phyloP scores from a whole-genome alignment of 371 early-diverging fungal species.

The Entomophthora muscae region DNA sequence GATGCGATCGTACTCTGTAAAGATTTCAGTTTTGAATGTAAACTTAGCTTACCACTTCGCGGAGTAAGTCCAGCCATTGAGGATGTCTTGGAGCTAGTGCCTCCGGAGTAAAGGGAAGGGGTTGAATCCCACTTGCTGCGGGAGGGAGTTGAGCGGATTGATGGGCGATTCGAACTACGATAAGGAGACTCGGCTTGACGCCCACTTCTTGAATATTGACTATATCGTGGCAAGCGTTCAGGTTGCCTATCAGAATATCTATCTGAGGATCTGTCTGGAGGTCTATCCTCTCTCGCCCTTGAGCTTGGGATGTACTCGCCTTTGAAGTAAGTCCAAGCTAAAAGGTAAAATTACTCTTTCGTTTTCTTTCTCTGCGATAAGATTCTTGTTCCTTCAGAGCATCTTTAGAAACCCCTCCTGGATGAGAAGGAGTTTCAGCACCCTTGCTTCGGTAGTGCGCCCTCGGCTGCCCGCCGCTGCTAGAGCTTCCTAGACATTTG shows the following conservation, averaged over 20 bases:
- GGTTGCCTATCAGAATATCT: too few species aligned
- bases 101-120: constrained; percentile 22
- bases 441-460: constrained; percentile 27
- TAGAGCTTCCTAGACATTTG: not conserved
- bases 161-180: not conserved
- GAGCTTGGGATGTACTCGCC: too few species aligned
- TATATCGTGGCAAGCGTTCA: too few species aligned
- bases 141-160: not conserved
- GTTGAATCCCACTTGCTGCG: constrained; percentile 41
- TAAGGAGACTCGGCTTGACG: not conserved
- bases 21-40: not conserved
- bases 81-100: constrained; percentile 21
- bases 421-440: constrained; percentile 38
- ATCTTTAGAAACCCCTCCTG: constrained; percentile 28
- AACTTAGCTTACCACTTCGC: constrained; percentile 21
- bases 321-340: not conserved
- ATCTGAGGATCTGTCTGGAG: too few species aligned
- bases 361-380: constrained; percentile 21
- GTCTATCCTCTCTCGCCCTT: too few species aligned
- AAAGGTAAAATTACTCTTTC: constrained; percentile 11
- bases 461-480: constrained; percentile 7
- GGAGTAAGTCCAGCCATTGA: constrained; percentile 26
- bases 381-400: constrained; percentile 27
- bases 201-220: too few species aligned
- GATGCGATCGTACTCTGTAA: constrained; percentile 20